Evolutionary conservation across 1,139 yeast genomes (phyloP).

Genomic region (Nakaseomyces kungkrabaensis): DNA sequence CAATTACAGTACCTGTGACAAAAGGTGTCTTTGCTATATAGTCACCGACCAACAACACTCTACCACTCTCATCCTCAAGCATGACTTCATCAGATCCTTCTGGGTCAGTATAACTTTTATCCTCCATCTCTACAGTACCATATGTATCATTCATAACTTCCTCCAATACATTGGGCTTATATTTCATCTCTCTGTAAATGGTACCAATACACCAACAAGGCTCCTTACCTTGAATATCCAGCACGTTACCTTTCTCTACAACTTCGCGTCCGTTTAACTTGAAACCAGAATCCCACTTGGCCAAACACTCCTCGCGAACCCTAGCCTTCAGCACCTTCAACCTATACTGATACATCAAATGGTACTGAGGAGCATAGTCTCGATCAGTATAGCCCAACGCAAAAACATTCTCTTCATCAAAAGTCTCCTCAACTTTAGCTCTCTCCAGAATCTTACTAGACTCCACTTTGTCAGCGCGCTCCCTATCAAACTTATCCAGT

Average conservation of each 20-base stretch:
- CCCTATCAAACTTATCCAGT: constrained; percentile 12
- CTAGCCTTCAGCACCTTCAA: constrained; percentile 45
- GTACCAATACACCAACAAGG: constrained; percentile 91
- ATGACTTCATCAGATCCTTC: constrained; percentile 47
- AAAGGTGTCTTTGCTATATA: constrained; percentile 40
- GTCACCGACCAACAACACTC: constrained; percentile 67
- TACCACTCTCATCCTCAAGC: constrained; percentile 91
- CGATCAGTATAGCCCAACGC: constrained; percentile 31
- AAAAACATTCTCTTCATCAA: constrained; percentile 18
- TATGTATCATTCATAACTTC: constrained; percentile 54
- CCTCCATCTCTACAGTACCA: constrained; percentile 33
- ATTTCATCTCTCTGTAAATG: constrained; percentile 70
- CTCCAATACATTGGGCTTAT: constrained; percentile 72
- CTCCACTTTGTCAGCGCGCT: constrained; percentile 8
- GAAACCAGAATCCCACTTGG: constrained; percentile 44
- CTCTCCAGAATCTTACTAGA: constrained; percentile 7
- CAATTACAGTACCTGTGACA: constrained; percentile 84
- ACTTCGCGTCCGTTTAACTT: constrained; percentile 33
- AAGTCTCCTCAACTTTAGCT: constrained; percentile 8
- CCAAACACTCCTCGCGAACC: constrained; percentile 40
- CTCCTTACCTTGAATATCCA: constrained; percentile 61
- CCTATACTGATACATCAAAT: constrained; percentile 60
- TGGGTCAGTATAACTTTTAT: constrained; percentile 41
- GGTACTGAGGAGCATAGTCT: constrained; percentile 62
- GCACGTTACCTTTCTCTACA: constrained; percentile 46